A percentile compares a stretch with the other conserved stretches of the same genome.
Evolutionary conservation across 345 rosid species (phyloP).

Genomic region (Aurinia saxatilis): DNA sequence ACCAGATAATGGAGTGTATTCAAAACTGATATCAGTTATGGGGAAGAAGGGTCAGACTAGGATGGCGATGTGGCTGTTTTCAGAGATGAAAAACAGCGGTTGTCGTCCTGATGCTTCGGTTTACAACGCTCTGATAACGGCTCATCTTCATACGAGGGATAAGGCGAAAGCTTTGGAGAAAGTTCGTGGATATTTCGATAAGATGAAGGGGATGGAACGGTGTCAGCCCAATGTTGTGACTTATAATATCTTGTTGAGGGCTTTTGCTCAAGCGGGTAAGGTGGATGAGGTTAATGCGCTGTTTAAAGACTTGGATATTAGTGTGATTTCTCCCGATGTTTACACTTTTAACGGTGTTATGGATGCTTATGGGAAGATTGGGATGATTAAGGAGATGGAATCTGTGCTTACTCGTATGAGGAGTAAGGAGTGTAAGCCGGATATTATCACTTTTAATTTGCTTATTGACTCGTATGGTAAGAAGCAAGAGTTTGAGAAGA

Average conservation of each 20-base stretch:
- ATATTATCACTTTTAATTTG: slow-evolving; percentile 67
- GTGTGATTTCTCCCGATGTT: slow-evolving; percentile 58
- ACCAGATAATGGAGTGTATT: slow-evolving; percentile 78
- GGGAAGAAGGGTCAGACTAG: slow-evolving; percentile 84
- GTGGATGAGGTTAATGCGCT: slow-evolving; percentile 62
- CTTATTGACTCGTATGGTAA: slow-evolving; percentile 82
- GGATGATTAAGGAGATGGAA: slow-evolving; percentile 94
- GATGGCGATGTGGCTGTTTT: slow-evolving; percentile 98
- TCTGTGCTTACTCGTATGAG: slow-evolving; percentile 71
- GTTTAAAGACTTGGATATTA: slow-evolving; percentile 65
- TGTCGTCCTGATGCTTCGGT: slow-evolving; percentile 91
- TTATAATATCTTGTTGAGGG: slow-evolving; percentile 82
- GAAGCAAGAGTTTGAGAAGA: slow-evolving; percentile 83
- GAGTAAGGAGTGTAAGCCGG: slow-evolving; percentile 66
- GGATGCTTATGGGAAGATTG: slow-evolving; percentile 93
- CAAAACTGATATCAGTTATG: slow-evolving; percentile 75
- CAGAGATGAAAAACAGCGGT: slow-evolving; percentile 94
- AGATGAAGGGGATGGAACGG: slow-evolving; percentile 74
- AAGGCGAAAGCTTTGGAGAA: slow-evolving; percentile 78
- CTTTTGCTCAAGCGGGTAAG: slow-evolving; percentile 73
- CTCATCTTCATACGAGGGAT: slow-evolving; percentile 80
- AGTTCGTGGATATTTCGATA: slow-evolving; percentile 65
- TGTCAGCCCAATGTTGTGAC: slow-evolving; percentile 86
- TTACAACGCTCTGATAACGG: slow-evolving; percentile 77
- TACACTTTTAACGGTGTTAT: slow-evolving; percentile 84